Base-by-base conservation (phyloP, 257 asterid genomes). In the Oldenlandia corymbosa region DNA sequence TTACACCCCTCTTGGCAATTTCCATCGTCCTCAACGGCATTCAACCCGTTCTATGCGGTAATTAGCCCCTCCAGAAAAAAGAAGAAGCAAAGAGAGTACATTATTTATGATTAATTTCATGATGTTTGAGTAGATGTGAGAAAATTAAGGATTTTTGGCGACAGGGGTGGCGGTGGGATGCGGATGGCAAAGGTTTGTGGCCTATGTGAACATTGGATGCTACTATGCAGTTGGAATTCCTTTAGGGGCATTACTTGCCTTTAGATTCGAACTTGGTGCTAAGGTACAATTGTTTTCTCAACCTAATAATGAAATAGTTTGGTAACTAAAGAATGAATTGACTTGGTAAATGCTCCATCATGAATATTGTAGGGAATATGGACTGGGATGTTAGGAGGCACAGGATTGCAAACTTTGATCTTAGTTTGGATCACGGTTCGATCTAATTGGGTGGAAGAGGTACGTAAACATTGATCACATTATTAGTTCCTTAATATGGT, bases 31-130 rank as follows among this genome's bases (percentile, higher is more conserved):
- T 78, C 24, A 74, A 75, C 12, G 78, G 83, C 55, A 50, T 78
- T 61, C 83, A 78, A 16, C 80, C 83, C 3, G 80, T 78, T 58
- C 52, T 78, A 2, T 78, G 79, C 1, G 83, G 82, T 73, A 47
- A 67, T n/a, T n/a, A n/a, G n/a, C n/a, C n/a, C n/a, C n/a, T n/a
- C n/a, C n/a, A n/a, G n/a, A n/a, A n/a, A n/a, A n/a, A n/a, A n/a
- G n/a, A n/a, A n/a, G n/a, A n/a, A n/a, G n/a, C n/a, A n/a, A n/a
- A n/a, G n/a, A n/a, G n/a, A n/a, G n/a, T n/a, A n/a, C n/a, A n/a
- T n/a, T n/a, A n/a, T n/a, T n/a, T n/a, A n/a, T n/a, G n/a, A n/a
- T n/a, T n/a, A n/a, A n/a, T n/a, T n/a, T n/a, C n/a, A n/a, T n/a
- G n/a, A n/a, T n/a, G n/a, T n/a, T n/a, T n/a, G n/a, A n/a, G n/a